Conservation (phyloP, 768 basidiomycete genomes). For the Leccinum fibrillosum region DNA sequence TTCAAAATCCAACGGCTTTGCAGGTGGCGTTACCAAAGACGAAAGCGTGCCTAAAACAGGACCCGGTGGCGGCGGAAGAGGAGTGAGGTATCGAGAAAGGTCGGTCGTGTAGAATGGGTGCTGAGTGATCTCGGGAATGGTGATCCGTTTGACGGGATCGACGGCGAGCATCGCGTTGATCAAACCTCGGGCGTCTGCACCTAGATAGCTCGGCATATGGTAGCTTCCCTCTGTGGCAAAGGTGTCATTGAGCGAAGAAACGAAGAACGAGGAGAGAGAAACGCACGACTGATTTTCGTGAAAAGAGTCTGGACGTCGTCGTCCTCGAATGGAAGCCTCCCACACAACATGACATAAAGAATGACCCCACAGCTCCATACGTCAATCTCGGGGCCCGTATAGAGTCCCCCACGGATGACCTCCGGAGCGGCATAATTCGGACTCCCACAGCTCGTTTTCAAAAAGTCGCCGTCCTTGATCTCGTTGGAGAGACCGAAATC, state of each 20-base stretch:
- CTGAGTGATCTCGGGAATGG: conserved; percentile 84
- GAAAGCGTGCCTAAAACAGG: conserved; percentile 74
- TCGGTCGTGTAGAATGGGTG: conserved; percentile 89
- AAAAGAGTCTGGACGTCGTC: conserved; percentile 92
- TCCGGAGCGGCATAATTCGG: conserved; percentile 99
- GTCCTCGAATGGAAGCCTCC: conserved; percentile 94
- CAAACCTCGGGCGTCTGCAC: conserved; percentile 71
- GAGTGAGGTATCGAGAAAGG: conserved; percentile 81
- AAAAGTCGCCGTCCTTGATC: conserved; percentile 93
- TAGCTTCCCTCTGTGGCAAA: conserved; percentile 70
- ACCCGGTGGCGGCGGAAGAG: conserved; percentile 74
- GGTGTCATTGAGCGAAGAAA: background rate
- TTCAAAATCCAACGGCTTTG: conserved; percentile 69
- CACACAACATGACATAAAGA: conserved; percentile 96
- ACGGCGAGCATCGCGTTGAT: conserved; percentile 89
- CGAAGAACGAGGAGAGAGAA: background rate
- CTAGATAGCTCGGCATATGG: conserved; percentile 79
- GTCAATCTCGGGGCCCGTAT: conserved; percentile 97
- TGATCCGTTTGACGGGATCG: conserved; percentile 93
- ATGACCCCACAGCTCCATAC: conserved; percentile 99
- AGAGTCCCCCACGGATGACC: conserved; percentile 91
- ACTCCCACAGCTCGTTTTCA: conserved; percentile 96
- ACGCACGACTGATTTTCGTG: conserved; percentile 87
- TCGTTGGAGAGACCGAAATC: conserved; percentile 97
- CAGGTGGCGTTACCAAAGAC: conserved; percentile 60